Base-by-base conservation (phyloP, 2,329 filamentous ascomycete genomes). In the Cladophialophora carrionii region DNA sequence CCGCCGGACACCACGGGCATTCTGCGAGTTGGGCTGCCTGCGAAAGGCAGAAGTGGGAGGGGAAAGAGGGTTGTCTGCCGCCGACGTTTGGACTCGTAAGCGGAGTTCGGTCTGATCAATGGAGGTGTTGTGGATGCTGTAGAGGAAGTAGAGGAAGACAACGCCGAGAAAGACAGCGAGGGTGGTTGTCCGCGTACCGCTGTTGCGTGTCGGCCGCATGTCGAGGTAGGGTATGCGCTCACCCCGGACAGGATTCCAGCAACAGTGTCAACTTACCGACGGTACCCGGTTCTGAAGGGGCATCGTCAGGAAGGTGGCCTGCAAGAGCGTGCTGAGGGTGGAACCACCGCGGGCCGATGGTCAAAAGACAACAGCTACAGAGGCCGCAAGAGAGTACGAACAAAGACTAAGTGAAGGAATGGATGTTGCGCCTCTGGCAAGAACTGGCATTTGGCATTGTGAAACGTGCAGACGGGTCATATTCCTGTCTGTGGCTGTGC, bases 1-100 rank as follows among this genome's bases (percentile, higher is more conserved):
- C 71, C 87, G 85, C 8, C 65, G 69, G 26, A 67, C 34, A 29
- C 66, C 68, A 22, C 61, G 52, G 12, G 66, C 54, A 49, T 61
- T 58, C 20, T 57, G 51, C 12, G 57, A 43, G n/a, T 77, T 78
- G 62, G 78, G 80, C 26, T 85, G 80, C 75, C 92, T 93, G 73
- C 85, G 83, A 78, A 91, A 91, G 37, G 89, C 88, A 64, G 90
- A 87, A 24, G 89, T 90, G 9, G 89, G 89, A 65, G 89, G 90
- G 10, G 88, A 92, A 64, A 92, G 84, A 63, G 85, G 86, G 75
- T 90, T 88, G 52, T 87, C 83, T 61, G 90, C 88, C 46, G 88
- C 83, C 70, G 81, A 81, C 73, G 81, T 77, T 62, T 78, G 73
- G 70, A 85, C 78, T 74, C 83, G 81, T 72, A 83, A 79, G 59